Evolutionary conservation across 441 rosid genomes (phyloP).

Genomic region (Euphorbia corollata): DNA sequence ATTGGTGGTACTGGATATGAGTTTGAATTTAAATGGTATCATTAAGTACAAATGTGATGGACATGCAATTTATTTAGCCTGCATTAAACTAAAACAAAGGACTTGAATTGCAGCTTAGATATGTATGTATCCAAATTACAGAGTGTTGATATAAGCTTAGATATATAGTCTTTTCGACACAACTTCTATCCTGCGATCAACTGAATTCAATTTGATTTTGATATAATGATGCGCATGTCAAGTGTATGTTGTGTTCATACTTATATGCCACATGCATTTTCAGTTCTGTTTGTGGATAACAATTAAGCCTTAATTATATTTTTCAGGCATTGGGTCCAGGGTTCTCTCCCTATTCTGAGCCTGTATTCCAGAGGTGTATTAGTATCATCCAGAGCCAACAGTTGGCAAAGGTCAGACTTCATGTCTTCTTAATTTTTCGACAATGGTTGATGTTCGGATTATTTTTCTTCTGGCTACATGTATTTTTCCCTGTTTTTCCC

Average conservation of each 20-base stretch:
- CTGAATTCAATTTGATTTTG: not conserved
- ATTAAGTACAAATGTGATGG: not conserved
- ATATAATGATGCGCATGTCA: not conserved
- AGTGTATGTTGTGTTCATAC: not conserved
- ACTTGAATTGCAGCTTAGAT: not conserved
- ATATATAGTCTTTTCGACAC: not conserved
- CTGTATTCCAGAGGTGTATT: slow-evolving; percentile 90
- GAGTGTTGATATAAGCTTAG: not conserved
- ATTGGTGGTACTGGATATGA: not conserved
- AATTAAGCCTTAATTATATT: slow-evolving; percentile 14
- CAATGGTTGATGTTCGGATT: not conserved
- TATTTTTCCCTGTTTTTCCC: not conserved
- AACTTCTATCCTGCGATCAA: not conserved
- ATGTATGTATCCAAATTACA: not conserved
- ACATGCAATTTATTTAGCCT: too few species aligned
- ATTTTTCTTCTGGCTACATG: not conserved
- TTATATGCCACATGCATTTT: not conserved
- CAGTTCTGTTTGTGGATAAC: slow-evolving; percentile 1
- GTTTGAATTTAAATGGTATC: not conserved
- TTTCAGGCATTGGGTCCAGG: slow-evolving; percentile 85
- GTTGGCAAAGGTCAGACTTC: slow-evolving; percentile 57
- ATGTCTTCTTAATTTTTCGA: not conserved
- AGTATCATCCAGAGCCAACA: slow-evolving; percentile 72
- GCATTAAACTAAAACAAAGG: not conserved
- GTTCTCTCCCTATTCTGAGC: slow-evolving; percentile 84